Percentiles rank a stretch among this genome's conserved stretches.
phyloP scores from a whole-genome alignment of 2,329 filamentous ascomycete species.

The Fusarium pseudocircinatum region DNA sequence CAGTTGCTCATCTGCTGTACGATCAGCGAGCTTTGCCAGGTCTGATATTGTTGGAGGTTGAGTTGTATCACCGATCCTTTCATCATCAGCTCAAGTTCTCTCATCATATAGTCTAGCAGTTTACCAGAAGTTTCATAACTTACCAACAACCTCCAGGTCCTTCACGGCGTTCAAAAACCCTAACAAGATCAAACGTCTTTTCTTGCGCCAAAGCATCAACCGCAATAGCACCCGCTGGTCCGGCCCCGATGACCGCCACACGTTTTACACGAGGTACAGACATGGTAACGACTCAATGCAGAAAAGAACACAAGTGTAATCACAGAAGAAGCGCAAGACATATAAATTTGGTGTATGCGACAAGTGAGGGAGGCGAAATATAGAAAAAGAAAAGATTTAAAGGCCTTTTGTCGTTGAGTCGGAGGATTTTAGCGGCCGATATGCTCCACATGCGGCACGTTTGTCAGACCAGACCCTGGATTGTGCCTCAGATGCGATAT shows the following conservation, averaged over 20 bases:
- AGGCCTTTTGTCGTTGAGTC: neutral
- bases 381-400: neutral
- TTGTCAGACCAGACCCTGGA: slow-evolving; percentile 13
- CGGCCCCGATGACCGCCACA: slow-evolving; percentile 69
- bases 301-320: neutral
- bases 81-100: neutral
- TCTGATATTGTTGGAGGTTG: slow-evolving; percentile 54
- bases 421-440: slow-evolving; percentile 23
- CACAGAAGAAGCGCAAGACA: neutral
- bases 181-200: slow-evolving; percentile 65
- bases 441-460: slow-evolving; percentile 18
- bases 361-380: neutral
- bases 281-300: slow-evolving; percentile 6
- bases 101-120: neutral
- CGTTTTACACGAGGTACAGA: slow-evolving; percentile 38
- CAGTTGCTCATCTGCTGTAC: slow-evolving; percentile 61
- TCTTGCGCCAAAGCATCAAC: slow-evolving; percentile 69
- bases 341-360: no score
- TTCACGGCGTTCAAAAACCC: slow-evolving; percentile 70
- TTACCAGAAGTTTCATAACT: neutral
- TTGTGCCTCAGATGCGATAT: slow-evolving; percentile 28
- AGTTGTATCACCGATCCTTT: slow-evolving; percentile 55
- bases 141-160: slow-evolving; percentile 70
- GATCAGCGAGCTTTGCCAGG: slow-evolving; percentile 56
- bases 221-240: slow-evolving; percentile 68